phyloP scores from a whole-genome alignment of 768 basidiomycete genomes.

The Agrocybe pediades region DNA sequence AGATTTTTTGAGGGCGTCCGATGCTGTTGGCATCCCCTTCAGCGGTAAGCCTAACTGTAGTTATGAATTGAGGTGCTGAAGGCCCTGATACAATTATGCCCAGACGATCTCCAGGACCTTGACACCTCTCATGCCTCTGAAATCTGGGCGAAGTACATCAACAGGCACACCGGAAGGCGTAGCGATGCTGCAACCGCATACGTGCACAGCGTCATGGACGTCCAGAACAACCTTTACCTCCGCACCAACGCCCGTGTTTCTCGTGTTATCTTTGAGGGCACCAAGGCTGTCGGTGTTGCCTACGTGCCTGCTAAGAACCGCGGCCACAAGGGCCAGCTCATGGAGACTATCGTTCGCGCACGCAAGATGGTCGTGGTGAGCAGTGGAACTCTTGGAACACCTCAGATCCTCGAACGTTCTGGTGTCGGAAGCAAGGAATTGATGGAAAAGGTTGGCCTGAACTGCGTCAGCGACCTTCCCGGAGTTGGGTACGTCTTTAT shows the following conservation, averaged over 20 bases:
- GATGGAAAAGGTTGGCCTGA: constrained; percentile 58
- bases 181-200: constrained; percentile 76
- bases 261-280: constrained; percentile 73
- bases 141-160: constrained; percentile 80
- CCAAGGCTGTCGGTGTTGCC: constrained; percentile 70
- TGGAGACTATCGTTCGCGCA: constrained; percentile 66
- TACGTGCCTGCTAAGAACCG: constrained; percentile 69
- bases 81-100: neutral
- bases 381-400: constrained; percentile 69
- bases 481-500: constrained; percentile 59
- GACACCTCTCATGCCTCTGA: constrained; percentile 62
- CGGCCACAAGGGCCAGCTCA: constrained; percentile 46
- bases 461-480: constrained; percentile 68
- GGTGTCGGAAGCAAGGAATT: constrained; percentile 61
- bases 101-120: constrained; percentile 75
- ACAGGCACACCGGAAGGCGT: constrained; percentile 69
- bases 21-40: constrained; percentile 62
- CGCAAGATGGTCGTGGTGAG: constrained; percentile 69
- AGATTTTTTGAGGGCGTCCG: constrained; percentile 67
- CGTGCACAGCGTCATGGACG: constrained; percentile 71
- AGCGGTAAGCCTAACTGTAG: constrained; percentile 46
- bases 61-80: neutral
- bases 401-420: constrained; percentile 74
- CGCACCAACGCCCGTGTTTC: constrained; percentile 67
- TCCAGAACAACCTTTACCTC: constrained; percentile 66